Percentiles rank a stretch among this genome's conserved stretches.
phyloP scores from a whole-genome alignment of 352 stramenopile species.

The Phytophthora tubulina region DNA sequence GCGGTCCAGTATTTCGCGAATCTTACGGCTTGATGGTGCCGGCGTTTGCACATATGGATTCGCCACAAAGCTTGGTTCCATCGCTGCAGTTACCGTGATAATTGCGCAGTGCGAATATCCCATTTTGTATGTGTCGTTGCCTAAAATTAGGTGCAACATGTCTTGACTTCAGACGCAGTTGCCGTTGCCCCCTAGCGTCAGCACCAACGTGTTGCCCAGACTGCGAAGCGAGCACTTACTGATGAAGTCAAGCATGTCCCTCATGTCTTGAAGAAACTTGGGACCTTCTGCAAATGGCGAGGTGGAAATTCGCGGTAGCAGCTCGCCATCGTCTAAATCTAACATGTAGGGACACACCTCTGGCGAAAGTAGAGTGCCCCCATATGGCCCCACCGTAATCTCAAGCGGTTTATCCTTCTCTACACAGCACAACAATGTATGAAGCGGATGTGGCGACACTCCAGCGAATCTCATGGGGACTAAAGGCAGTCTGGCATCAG shows the following conservation, averaged over 20 bases:
- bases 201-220: constrained; percentile 22
- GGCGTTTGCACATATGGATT: constrained; percentile 60
- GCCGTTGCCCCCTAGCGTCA: constrained; percentile 10
- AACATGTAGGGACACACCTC: constrained; percentile 30
- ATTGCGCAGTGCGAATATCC: too few species aligned
- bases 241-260: constrained; percentile 39
- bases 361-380: constrained; percentile 23
- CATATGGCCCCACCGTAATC: constrained; percentile 33
- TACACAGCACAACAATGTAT: constrained; percentile 35
- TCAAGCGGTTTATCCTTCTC: constrained; percentile 23
- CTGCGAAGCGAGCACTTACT: constrained; percentile 29
- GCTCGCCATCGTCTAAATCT: constrained; percentile 30
- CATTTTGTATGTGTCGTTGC: too few species aligned
- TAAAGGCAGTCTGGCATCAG: constrained; percentile 27
- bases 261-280: constrained; percentile 47
- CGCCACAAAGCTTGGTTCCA: constrained; percentile 66
- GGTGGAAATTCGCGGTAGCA: constrained; percentile 38
- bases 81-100: constrained; percentile 9
- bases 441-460: constrained; percentile 27
- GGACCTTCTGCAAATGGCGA: constrained; percentile 40
- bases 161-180: not conserved
- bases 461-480: constrained; percentile 35
- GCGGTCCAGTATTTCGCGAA: constrained; percentile 64
- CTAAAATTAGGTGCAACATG: constrained; percentile 24
- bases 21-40: constrained; percentile 47